These are phyloP conservation scores for Penicillium thymicola DNA, from an alignment of 2,329 filamentous ascomycete genomes.

Conservation along the genomic window DNA sequence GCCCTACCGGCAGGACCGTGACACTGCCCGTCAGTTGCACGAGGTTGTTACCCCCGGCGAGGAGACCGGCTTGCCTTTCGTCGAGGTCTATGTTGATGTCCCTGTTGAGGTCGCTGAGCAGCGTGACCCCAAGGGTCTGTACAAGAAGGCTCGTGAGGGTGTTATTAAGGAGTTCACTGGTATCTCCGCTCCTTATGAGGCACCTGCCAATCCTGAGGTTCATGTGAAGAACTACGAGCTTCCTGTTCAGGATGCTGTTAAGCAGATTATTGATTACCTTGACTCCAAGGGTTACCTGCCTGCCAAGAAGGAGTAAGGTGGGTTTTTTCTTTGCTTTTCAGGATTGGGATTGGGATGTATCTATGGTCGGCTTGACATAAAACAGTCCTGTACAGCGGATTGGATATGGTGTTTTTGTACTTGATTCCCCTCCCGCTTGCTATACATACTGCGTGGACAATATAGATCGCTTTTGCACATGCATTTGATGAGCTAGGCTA, in stretches of 20 bases:
- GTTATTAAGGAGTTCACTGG: slow-evolving; percentile 98
- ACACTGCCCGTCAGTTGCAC: slow-evolving; percentile 78
- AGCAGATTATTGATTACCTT: slow-evolving; percentile 76
- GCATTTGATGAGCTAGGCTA: neutral
- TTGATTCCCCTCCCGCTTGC: slow-evolving; percentile 13
- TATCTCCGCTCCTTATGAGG: slow-evolving; percentile 92
- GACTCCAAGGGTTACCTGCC: slow-evolving; percentile 64
- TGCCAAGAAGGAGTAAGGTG: slow-evolving; percentile 29
- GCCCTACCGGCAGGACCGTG: slow-evolving; percentile 83
- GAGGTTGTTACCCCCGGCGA: slow-evolving; percentile 57
- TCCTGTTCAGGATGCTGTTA: slow-evolving; percentile 83
- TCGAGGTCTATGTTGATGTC: slow-evolving; percentile 92
- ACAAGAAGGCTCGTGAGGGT: slow-evolving; percentile 92
- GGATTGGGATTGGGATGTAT: neutral
- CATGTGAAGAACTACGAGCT: slow-evolving; percentile 78
- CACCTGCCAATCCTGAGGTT: slow-evolving; percentile 79
- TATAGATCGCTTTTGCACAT: slow-evolving; percentile 16
- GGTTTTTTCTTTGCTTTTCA: neutral
- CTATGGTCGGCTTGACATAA: neutral
- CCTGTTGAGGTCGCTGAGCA: slow-evolving; percentile 88
- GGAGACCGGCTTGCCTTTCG: slow-evolving; percentile 69
- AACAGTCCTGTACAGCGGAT: slow-evolving; percentile 13
- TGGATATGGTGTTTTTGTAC: slow-evolving; percentile 5
- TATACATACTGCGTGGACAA: slow-evolving; percentile 16
- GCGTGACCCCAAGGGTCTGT: slow-evolving; percentile 94